These are phyloP conservation scores for Penicillium herquei DNA, from an alignment of 495 filamentous ascomycete species.

Conservation along the genomic window DNA sequence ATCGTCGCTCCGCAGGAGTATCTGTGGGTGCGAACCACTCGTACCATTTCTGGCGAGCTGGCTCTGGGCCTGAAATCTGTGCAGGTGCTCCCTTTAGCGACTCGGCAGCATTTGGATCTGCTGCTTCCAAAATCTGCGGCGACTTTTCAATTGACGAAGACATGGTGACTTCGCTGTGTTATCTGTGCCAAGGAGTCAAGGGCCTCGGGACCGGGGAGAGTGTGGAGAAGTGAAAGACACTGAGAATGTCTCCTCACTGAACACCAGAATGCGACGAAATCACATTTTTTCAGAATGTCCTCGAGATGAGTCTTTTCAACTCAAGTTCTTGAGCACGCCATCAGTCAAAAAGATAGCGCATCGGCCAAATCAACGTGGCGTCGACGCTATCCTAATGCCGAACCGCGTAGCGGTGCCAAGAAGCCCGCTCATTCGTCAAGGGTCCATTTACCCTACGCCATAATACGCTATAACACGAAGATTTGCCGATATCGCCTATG, in stretches of 20 bases:
- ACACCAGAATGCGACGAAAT: no score
- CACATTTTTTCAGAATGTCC: no score
- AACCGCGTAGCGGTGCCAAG: constrained; percentile 10
- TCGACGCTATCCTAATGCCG: constrained; percentile 5
- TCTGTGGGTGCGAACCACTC: constrained; percentile 39
- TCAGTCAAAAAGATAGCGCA: constrained; percentile 4
- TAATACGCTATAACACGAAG: not conserved
- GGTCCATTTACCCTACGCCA: not conserved
- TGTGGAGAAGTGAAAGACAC: no score
- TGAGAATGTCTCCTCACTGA: no score
- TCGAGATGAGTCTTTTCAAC: not conserved
- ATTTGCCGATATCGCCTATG: not conserved
- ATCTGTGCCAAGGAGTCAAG: not conserved
- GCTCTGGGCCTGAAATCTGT: not conserved
- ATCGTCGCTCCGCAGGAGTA: constrained; percentile 36
- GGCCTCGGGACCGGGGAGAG: no score
- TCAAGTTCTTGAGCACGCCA: constrained; percentile 12
- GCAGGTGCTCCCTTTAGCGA: not conserved
- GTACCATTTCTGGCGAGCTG: constrained; percentile 35
- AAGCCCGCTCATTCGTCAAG: not conserved
- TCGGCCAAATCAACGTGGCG: not conserved
- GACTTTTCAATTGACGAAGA: constrained; percentile 1
- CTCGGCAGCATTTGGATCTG: not conserved
- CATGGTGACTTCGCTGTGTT: not conserved
- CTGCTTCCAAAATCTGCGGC: not conserved